Evolutionary conservation across 2,329 filamentous ascomycete genomes (phyloP), one percentile per base, ranked within the genome.

Genomic region (Pestalotiopsis sp.): DNA sequence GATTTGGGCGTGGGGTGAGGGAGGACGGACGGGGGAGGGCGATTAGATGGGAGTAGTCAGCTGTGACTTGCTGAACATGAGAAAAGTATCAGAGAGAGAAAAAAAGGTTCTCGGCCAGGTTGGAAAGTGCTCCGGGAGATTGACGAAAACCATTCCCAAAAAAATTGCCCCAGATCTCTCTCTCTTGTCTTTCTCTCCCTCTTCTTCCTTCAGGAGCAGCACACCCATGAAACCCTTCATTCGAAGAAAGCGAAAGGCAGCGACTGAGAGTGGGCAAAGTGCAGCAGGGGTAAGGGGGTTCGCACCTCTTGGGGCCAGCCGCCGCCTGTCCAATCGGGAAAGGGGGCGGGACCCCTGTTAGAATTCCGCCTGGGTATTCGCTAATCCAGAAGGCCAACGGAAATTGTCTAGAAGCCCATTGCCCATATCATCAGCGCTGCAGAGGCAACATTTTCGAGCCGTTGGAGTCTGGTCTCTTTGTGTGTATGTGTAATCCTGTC

Each of bases 291-390:
- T 65, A 39, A 52, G 45, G 45, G 45, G 45, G 45, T n/a, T 52
- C 20, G 14, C 17, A n/a, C 45, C 45, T 52, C 45, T 52, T 52
- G 45, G 45, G 45, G 45, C 45, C 45, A n/a, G 7, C 45, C 45
- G 14, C 52, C 59, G 45, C 67, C 65, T 55, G 66, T 45, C 72
- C 72, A 72, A 71, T 72, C 64, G 70, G 70, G 70, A 73, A 73
- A 73, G 68, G 70, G 71, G 71, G 71, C 27, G 69, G 71, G 68
- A 67, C 66, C 31, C 61, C 11, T 27, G 45, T 25, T 1, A 45
- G 25, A 27, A 61, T 61, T 36, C 36, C 38, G 61, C 39, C 61
- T 27, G 27, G 45, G 45, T 52, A 66, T 70, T 68, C 65, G 69
- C 61, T 60, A 45, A 64, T 64, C 38, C 61, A 52, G 38, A 64